A percentile compares a stretch with the other conserved stretches of the same genome.
These are phyloP conservation scores for Arthrinium puccinioides DNA, from an alignment of 2,329 filamentous ascomycete genomes.

Conservation along the genomic window DNA sequence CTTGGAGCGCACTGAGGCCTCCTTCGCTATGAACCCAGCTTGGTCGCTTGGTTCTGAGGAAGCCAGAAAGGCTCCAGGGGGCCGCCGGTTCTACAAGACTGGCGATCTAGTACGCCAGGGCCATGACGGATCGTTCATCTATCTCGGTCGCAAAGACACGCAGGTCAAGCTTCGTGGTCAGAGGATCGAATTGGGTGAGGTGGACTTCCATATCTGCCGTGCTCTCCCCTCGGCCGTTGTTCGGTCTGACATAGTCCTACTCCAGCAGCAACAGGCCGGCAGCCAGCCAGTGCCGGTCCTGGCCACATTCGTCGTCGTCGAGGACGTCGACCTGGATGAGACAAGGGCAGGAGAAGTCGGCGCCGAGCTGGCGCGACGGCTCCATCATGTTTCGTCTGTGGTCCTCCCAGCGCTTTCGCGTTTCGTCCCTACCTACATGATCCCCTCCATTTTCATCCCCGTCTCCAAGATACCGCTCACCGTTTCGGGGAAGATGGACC, in stretches of 20 bases:
- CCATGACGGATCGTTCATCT: constrained; percentile 19
- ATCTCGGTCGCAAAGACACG: constrained; percentile 26
- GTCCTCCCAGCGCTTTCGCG: too few species aligned
- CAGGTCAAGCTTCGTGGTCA: constrained; percentile 31
- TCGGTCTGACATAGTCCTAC: background rate
- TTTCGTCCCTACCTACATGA: constrained; percentile 32
- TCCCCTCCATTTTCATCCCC: constrained; percentile 43
- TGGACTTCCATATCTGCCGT: constrained; percentile 12
- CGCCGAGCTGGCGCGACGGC: too few species aligned
- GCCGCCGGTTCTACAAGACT: constrained; percentile 5
- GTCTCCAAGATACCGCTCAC: constrained; percentile 41
- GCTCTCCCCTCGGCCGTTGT: background rate
- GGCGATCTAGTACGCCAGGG: constrained; percentile 16
- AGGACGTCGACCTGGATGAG: background rate
- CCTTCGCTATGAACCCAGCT: constrained; percentile 15
- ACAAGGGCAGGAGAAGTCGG: too few species aligned
- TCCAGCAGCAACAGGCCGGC: background rate
- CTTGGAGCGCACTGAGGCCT: constrained; percentile 9
- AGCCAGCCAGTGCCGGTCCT: background rate
- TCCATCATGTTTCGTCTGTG: too few species aligned
- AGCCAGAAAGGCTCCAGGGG: constrained; percentile 7
- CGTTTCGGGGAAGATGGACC: constrained; percentile 42
- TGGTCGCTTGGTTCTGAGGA: constrained; percentile 1
- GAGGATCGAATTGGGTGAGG: constrained; percentile 34
- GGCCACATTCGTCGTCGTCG: background rate